Evolutionary conservation across 2,329 filamentous ascomycete genomes (phyloP), one percentile per base, ranked within the genome.

Genomic region (Cladosporium velox): DNA sequence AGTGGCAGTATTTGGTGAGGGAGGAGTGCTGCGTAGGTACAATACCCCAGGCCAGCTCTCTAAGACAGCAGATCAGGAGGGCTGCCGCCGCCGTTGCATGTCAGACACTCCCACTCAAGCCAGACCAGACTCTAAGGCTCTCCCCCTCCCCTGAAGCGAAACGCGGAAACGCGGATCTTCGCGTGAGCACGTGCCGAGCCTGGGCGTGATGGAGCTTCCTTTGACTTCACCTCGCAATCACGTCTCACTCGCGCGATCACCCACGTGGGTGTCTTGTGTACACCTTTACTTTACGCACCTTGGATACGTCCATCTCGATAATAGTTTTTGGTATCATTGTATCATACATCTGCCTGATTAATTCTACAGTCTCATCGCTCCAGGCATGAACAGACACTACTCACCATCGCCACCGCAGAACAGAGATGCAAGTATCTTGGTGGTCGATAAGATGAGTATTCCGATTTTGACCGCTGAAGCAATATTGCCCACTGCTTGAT

Each of bases 101-200:
- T 58, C 32, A 47, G 28, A 41, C 24, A 30, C 26, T 3, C 18
- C 21, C 28, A 30, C 2, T 10, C 52, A 52, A 52, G 28, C 28
- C 28, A 30, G 28, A 6, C 28, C 4, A 24, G 26, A 24, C 5
- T 14, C 24, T 28, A 6, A 30, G 28, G 15, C 52, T 58, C 52
- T 58, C 57, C 57, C 57, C 35, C 57, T 59, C 57, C 57, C 57
- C 57, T 59, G 57, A 47, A 47, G 55, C 55, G 51, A 58, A 58
- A 35, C 32, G 38, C 35, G 26, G 57, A 47, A 59, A 59, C 57
- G 57, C 57, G 57, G 38, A 59, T 47, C 38, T 24, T n/a, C 21
- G 38, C 57, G 57, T 38, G 34, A 28, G 26, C 57, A 59, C 57
- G 57, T 59, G 57, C 57, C 57, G 35, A 41, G 57, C 57, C 38